phyloP scores from a whole-genome alignment of 495 filamentous ascomycete species.

The Margaritispora aquatica region DNA sequence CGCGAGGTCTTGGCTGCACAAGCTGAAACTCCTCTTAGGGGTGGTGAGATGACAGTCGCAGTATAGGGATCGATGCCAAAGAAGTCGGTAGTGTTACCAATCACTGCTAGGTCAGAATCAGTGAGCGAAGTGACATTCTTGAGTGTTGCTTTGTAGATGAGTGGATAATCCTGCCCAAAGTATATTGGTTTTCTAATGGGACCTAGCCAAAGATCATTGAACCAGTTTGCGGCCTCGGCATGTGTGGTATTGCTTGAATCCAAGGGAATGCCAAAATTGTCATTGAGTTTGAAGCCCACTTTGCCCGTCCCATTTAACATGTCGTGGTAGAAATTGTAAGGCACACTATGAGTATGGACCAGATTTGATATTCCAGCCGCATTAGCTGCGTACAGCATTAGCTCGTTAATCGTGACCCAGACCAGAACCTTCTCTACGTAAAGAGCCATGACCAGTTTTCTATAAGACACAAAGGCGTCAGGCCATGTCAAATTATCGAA shows the following conservation, averaged over 20 bases:
- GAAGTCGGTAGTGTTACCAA: conserved; percentile 36
- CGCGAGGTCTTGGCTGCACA: conserved; percentile 29
- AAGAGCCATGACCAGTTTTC: conserved; percentile 33
- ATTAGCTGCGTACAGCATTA: conserved; percentile 28
- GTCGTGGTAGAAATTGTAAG: conserved; percentile 38
- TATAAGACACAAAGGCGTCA: conserved; percentile 33
- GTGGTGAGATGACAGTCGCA: conserved; percentile 33
- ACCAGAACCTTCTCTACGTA: conserved; percentile 37
- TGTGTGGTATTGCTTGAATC: conserved; percentile 31
- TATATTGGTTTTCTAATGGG: conserved; percentile 36
- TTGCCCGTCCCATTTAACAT: conserved; percentile 33
- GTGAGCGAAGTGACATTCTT: conserved; percentile 18
- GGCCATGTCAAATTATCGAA: not conserved
- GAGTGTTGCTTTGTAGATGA: conserved; percentile 22
- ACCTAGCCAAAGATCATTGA: conserved; percentile 35
- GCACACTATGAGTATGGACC: conserved; percentile 32
- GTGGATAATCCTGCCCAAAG: conserved; percentile 36
- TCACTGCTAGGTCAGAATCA: conserved; percentile 27
- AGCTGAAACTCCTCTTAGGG: conserved; percentile 29
- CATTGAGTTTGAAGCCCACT: conserved; percentile 35
- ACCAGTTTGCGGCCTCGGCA: conserved; percentile 31
- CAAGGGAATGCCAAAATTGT: conserved; percentile 36
- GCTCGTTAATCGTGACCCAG: conserved; percentile 44
- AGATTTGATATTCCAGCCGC: conserved; percentile 30
- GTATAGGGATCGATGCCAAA: conserved; percentile 42